phyloP scores from a whole-genome alignment of 78 protist species.

The Bodo saltans region DNA sequence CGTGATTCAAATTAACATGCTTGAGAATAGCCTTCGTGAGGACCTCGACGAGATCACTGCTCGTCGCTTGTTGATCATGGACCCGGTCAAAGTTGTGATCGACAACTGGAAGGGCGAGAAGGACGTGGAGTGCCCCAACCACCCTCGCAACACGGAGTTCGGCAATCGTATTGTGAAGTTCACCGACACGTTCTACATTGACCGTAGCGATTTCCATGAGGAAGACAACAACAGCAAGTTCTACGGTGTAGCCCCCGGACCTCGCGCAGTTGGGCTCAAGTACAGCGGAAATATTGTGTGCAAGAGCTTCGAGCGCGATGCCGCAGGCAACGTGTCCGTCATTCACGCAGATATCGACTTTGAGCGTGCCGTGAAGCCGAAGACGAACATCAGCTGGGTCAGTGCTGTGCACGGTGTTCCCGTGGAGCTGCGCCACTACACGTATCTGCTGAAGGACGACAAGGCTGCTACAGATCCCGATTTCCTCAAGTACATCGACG shows the following conservation, averaged over 20 bases:
- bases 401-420: background rate
- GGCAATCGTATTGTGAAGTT: constrained; percentile 65
- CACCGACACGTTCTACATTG: constrained; percentile 69
- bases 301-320: constrained; percentile 44
- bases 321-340: constrained; percentile 46
- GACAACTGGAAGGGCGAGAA: constrained; percentile 29
- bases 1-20: constrained; percentile 40
- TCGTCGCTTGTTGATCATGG: constrained; percentile 47
- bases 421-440: background rate
- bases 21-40: constrained; percentile 55
- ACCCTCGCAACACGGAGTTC: constrained; percentile 50
- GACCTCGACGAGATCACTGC: constrained; percentile 42
- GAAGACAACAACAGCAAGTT: constrained; percentile 28
- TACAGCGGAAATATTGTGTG: constrained; percentile 54
- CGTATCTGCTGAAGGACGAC: background rate
- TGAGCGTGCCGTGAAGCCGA: constrained; percentile 40
- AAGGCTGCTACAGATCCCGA: background rate
- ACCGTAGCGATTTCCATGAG: constrained; percentile 67
- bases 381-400: constrained; percentile 89
- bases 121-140: constrained; percentile 61
- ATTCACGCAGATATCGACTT: constrained; percentile 50
- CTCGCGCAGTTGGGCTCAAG: constrained; percentile 61
- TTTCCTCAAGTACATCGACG: constrained; percentile 19
- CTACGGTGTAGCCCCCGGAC: constrained; percentile 73
- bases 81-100: constrained; percentile 66